phyloP scores from a whole-genome alignment of 2,329 filamentous ascomycete genomes.

The Neofusicoccum parvum region DNA sequence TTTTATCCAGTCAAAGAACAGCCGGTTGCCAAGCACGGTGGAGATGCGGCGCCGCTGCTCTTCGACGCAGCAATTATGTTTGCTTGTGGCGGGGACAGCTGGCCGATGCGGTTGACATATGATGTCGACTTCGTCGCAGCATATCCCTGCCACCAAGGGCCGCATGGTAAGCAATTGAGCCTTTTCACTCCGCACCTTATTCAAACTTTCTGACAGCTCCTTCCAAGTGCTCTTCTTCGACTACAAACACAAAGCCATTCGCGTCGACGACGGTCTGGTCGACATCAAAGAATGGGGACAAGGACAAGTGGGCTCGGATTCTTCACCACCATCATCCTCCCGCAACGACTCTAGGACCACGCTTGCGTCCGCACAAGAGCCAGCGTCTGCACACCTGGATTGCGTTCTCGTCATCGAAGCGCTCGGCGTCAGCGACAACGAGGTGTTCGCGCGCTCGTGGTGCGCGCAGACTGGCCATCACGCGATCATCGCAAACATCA shows the following conservation, averaged over 20 bases:
- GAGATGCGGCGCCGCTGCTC: conserved; percentile 35
- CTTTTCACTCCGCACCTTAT: too few species aligned
- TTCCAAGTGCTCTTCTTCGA: conserved; percentile 67
- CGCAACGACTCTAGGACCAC: conserved; percentile 27
- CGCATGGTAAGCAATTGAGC: conserved; percentile 37
- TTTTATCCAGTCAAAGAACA: conserved; percentile 54
- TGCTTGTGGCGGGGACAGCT: conserved; percentile 43
- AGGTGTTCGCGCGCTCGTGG: conserved; percentile 76
- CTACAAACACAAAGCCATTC: conserved; percentile 62
- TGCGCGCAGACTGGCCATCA: conserved; percentile 74
- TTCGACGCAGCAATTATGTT: conserved; percentile 45
- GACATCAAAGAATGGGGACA: conserved; percentile 66
- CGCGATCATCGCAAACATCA: conserved; percentile 69
- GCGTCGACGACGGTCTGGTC: conserved; percentile 64
- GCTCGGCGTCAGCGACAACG: conserved; percentile 73
- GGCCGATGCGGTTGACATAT: conserved; percentile 42
- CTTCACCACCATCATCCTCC: conserved; percentile 27
- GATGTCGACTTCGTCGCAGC: conserved; percentile 46
- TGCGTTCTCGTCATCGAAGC: conserved; percentile 72
- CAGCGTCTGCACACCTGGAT: conserved; percentile 50
- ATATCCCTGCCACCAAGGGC: conserved; percentile 45
- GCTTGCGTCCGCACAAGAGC: conserved; percentile 24
- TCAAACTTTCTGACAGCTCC: conserved; percentile 18
- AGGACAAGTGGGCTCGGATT: background rate
- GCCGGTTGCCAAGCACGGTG: conserved; percentile 27